A percentile compares a stretch with the other conserved stretches of the same genome.
These are phyloP conservation scores for Brassica balearica DNA, from an alignment of 441 rosid genomes.

Conservation along the genomic window DNA sequence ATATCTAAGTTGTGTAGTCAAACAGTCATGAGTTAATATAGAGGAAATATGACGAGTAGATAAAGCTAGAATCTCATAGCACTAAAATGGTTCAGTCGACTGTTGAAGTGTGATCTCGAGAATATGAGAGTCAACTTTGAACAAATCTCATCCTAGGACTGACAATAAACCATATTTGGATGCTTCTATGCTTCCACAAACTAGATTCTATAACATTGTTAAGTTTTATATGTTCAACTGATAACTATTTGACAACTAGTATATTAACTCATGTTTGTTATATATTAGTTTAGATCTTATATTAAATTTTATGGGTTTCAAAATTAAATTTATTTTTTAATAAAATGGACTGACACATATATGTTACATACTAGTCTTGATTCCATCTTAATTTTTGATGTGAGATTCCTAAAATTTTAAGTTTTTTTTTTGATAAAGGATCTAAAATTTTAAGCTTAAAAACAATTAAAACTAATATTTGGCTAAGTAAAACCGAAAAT, in stretches of 20 bases:
- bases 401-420: too few relatives aligned
- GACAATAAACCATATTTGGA: background rate
- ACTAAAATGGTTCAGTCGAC: background rate
- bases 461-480: background rate
- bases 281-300: background rate
- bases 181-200: background rate
- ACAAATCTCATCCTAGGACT: background rate
- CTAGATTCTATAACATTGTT: background rate
- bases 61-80: background rate
- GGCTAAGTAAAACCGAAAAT: background rate
- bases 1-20: background rate
- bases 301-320: background rate
- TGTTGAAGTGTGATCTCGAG: background rate
- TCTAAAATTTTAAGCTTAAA: background rate
- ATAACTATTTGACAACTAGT: background rate
- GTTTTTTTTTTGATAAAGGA: too few relatives aligned
- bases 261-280: background rate
- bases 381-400: too few relatives aligned
- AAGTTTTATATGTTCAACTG: background rate
- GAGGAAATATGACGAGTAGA: constrained; percentile 7
- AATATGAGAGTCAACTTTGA: background rate
- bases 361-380: background rate
- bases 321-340: background rate
- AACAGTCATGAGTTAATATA: background rate
- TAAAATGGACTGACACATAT: background rate